phyloP scores from a whole-genome alignment of 768 basidiomycete species.

The Lactarius indigo region DNA sequence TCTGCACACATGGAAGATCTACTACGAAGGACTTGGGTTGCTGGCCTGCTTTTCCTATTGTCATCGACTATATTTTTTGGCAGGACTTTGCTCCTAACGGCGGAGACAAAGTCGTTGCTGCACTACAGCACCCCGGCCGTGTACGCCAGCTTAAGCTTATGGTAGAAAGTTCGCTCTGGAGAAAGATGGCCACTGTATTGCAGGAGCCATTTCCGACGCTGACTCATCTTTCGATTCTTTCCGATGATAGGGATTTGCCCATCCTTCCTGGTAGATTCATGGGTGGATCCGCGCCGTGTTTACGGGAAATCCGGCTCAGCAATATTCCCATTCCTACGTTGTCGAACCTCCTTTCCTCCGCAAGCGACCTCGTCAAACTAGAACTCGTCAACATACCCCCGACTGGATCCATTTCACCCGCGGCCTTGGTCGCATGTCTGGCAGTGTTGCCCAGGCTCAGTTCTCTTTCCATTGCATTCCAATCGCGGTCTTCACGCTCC shows the following conservation, averaged over 20 bases:
- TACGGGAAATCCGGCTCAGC: background rate
- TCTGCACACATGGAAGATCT: background rate
- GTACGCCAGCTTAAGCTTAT: too few species aligned
- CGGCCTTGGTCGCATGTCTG: background rate
- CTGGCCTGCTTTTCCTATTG: background rate
- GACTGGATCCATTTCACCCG: background rate
- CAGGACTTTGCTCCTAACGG: too few species aligned
- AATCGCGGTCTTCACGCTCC: background rate
- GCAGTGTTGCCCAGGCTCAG: background rate
- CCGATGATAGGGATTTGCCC: too few species aligned
- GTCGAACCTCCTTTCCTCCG: background rate
- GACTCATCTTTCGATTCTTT: too few species aligned
- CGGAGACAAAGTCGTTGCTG: too few species aligned
- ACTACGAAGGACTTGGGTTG: background rate
- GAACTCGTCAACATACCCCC: background rate
- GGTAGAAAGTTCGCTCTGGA: too few species aligned
- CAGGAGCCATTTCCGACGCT: too few species aligned
- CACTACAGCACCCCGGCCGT: too few species aligned
- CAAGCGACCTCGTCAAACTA: background rate
- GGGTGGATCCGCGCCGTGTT: background rate
- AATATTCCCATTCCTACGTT: background rate
- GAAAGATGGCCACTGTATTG: too few species aligned
- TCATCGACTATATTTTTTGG: background rate
- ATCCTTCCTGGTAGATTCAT: background rate
- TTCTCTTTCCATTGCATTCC: background rate